Evolutionary conservation across 202 grass and related monocot genomes (phyloP).

Genomic region (Sporobolus alterniflorus): DNA sequence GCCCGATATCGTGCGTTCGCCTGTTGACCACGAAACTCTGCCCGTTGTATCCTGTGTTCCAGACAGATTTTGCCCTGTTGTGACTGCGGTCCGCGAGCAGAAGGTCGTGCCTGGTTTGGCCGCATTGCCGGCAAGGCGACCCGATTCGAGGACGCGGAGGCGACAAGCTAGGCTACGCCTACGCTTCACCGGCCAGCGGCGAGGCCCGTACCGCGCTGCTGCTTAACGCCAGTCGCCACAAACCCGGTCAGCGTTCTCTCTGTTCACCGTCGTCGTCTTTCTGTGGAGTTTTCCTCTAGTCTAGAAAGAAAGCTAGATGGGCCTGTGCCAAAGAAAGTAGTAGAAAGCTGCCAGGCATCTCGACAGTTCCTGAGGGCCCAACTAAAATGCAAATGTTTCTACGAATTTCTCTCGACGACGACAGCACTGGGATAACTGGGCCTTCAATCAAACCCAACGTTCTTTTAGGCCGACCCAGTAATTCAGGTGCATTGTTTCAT

Average conservation of each 20-base stretch:
- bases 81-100: not conserved
- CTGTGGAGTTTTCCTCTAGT: too few species aligned
- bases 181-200: not conserved
- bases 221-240: not conserved
- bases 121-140: conserved; percentile 28
- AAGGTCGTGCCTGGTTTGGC: not conserved
- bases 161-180: not conserved
- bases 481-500: too few species aligned
- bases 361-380: not conserved
- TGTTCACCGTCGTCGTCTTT: not conserved
- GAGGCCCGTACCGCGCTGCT: not conserved
- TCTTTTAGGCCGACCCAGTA: not conserved
- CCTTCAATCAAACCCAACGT: not conserved
- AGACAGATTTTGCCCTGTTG: not conserved
- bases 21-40: conserved; percentile 10
- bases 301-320: too few species aligned
- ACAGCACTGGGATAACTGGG: not conserved
- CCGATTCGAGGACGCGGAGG: not conserved
- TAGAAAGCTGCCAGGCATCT: too few species aligned
- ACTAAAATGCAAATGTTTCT: not conserved
- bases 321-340: too few species aligned
- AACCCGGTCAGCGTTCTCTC: not conserved
- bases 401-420: too few species aligned
- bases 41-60: not conserved
- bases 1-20: conserved; percentile 2